phyloP scores from a whole-genome alignment of 176 grass and related monocot genomes.

The Aegilops bicornis region DNA sequence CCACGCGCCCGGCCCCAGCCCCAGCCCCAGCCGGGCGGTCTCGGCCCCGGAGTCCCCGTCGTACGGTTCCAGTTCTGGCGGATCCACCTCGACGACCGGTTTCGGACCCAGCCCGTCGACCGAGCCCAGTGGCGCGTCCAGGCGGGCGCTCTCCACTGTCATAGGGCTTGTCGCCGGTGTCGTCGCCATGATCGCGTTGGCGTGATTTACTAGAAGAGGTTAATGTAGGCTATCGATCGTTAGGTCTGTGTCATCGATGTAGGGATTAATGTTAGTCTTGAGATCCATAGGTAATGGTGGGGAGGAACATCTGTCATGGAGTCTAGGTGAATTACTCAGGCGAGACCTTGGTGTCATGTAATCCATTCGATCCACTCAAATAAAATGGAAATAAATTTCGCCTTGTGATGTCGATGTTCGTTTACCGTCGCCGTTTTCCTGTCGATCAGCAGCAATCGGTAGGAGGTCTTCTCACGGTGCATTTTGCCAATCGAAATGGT shows the following conservation, averaged over 20 bases:
- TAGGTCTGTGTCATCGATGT: neutral
- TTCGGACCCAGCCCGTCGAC: constrained; percentile 27
- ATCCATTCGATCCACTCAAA: neutral
- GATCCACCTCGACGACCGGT: neutral
- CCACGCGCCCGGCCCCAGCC: neutral
- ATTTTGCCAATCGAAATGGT: neutral
- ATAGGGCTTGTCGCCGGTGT: neutral
- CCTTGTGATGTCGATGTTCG: neutral
- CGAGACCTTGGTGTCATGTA: constrained; percentile 17
- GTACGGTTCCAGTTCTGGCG: neutral
- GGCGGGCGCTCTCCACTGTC: neutral
- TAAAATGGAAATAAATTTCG: constrained; percentile 19
- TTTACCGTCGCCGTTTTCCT: neutral
- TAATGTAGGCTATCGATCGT: neutral
- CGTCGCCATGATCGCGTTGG: neutral
- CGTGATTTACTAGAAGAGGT: neutral
- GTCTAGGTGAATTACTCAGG: neutral
- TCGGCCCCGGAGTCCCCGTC: neutral
- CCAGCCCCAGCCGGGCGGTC: neutral
- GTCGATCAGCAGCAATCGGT: neutral
- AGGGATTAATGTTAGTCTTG: neutral
- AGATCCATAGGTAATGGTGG: neutral
- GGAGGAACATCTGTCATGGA: neutral
- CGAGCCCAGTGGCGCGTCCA: constrained; percentile 8
- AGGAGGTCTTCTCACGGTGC: neutral